These are phyloP conservation scores for Crotalaria pallida DNA, from an alignment of 306 rosid genomes.

Conservation along the genomic window DNA sequence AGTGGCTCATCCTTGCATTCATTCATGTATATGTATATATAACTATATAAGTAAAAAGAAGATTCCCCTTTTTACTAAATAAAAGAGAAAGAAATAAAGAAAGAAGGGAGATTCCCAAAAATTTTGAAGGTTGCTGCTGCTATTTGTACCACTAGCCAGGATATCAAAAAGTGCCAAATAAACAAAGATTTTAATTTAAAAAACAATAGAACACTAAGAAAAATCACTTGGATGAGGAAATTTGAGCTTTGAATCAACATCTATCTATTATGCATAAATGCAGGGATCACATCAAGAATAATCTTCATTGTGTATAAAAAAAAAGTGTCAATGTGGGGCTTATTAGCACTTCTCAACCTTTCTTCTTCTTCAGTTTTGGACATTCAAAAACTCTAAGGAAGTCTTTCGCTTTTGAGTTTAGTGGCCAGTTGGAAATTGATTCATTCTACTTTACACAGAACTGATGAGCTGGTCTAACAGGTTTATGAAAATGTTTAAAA, in stretches of 20 bases:
- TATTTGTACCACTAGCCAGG: neutral
- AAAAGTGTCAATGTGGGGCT: neutral
- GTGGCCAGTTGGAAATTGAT: conserved; percentile 10
- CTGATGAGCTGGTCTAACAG: neutral
- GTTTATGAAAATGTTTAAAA: neutral
- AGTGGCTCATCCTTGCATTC: neutral
- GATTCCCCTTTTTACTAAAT: too few species aligned
- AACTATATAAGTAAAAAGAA: neutral
- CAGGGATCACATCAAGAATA: neutral
- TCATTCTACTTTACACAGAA: neutral
- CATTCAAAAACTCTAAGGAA: neutral
- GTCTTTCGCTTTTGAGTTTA: neutral
- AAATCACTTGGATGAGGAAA: neutral
- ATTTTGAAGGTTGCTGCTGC: neutral
- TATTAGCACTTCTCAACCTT: neutral
- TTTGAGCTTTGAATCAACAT: neutral
- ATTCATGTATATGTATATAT: neutral
- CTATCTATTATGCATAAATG: too few species aligned
- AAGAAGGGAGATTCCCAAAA: neutral
- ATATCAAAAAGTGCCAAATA: neutral
- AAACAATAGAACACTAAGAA: neutral
- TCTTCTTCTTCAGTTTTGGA: neutral
- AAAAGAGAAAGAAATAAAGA: too few species aligned
- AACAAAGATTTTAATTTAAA: neutral
- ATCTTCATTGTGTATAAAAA: neutral